phyloP scores from a whole-genome alignment of 306 rosid species.

The Prosopis cineraria region DNA sequence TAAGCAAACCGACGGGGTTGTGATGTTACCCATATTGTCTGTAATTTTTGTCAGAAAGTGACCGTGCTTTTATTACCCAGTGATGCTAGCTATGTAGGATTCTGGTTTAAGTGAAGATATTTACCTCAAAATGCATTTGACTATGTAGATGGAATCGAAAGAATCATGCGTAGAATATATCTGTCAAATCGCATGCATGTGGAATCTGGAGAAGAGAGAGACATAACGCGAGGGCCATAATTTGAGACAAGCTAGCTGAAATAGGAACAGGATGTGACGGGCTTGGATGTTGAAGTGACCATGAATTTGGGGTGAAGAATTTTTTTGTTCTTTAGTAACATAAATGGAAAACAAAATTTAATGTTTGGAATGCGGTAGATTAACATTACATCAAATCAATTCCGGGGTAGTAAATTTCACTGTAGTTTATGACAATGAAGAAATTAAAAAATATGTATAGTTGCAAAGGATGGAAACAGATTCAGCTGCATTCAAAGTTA shows the following conservation, averaged over 20 bases:
- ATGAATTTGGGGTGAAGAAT: conserved; percentile 51
- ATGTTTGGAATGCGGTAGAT: conserved; percentile 15
- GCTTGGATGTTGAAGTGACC: conserved; percentile 58
- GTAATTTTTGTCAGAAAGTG: conserved; percentile 42
- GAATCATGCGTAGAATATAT: conserved; percentile 33
- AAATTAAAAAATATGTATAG: conserved; percentile 33
- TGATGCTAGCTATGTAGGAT: conserved; percentile 39
- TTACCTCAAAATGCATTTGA: conserved; percentile 73
- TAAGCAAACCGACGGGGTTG: neutral
- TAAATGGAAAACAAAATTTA: conserved; percentile 36
- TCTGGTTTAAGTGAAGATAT: conserved; percentile 40
- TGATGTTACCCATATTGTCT: conserved; percentile 1
- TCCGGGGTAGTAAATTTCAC: conserved; percentile 12
- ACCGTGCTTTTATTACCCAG: neutral
- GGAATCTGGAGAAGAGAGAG: conserved; percentile 36
- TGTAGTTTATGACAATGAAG: conserved; percentile 9
- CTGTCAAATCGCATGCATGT: conserved; percentile 29
- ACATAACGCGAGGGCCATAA: conserved; percentile 47
- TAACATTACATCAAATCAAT: conserved; percentile 33
- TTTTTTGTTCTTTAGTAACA: conserved; percentile 63
- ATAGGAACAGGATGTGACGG: conserved; percentile 53
- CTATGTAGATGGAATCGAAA: conserved; percentile 57
- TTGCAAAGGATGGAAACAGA: conserved; percentile 33
- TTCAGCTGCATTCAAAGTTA: conserved; percentile 35
- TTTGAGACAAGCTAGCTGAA: conserved; percentile 45